Evolutionary conservation across 352 stramenopile genomes (phyloP).

Genomic region (Globisporangium lucens): DNA sequence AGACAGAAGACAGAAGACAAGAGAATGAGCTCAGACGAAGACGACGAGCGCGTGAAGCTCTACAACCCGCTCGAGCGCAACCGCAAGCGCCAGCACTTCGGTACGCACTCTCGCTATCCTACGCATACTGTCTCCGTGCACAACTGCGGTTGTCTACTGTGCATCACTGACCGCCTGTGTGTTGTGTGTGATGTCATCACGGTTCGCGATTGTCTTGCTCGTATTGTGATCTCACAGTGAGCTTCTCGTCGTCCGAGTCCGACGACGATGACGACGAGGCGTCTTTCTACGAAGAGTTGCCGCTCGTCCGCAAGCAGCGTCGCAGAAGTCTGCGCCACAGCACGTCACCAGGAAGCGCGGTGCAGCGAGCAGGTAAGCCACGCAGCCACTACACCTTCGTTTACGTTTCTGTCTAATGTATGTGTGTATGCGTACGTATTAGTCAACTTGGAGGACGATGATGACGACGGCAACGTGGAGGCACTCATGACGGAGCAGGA

Average conservation of each 20-base stretch:
- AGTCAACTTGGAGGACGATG: constrained; percentile 25
- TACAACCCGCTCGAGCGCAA: constrained; percentile 70
- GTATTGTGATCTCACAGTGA: constrained; percentile 22
- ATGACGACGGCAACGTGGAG: constrained; percentile 30
- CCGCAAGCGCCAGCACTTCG: constrained; percentile 60
- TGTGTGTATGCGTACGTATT: not conserved
- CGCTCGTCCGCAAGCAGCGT: constrained; percentile 20
- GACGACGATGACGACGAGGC: constrained; percentile 26
- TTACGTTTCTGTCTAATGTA: not conserved
- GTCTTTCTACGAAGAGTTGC: constrained; percentile 19
- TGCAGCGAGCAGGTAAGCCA: constrained; percentile 16
- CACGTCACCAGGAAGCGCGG: constrained; percentile 17
- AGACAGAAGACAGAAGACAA: not conserved
- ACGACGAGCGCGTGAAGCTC: constrained; percentile 55
- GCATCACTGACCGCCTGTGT: not conserved
- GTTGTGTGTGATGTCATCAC: not conserved
- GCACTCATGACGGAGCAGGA: constrained; percentile 38
- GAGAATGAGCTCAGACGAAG: constrained; percentile 51
- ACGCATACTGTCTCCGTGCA: no score
- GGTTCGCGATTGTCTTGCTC: not conserved
- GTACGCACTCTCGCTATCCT: constrained; percentile 22
- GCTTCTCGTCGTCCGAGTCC: constrained; percentile 37
- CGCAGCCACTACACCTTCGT: not conserved
- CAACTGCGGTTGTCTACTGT: not conserved
- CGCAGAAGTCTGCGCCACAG: constrained; percentile 12